These are phyloP conservation scores for Sphagnurus paluster DNA, from an alignment of 1,284 basidiomycete species.

Conservation along the genomic window DNA sequence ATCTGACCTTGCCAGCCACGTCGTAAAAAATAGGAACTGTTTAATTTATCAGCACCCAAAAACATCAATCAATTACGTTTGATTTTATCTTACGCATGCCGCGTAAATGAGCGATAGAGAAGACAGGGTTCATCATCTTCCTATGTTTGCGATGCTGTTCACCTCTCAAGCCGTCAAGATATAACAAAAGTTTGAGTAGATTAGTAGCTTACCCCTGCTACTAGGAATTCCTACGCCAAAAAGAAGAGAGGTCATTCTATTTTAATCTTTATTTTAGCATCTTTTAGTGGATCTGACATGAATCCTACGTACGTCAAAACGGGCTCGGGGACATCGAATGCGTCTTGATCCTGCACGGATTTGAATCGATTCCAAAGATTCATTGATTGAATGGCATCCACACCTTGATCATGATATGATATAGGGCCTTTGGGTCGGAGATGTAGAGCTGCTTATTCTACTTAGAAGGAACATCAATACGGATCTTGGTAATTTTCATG, in stretches of 20 bases:
- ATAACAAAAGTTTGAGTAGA: too few relatives aligned
- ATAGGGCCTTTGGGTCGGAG: conserved; percentile 34
- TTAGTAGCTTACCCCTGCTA: conserved; percentile 28
- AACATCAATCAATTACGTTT: too few relatives aligned
- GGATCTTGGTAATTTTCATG: neutral
- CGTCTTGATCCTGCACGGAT: conserved; percentile 15
- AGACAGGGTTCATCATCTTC: conserved; percentile 48
- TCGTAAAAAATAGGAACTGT: conserved; percentile 36
- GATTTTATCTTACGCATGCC: conserved; percentile 27
- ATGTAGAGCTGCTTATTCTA: conserved; percentile 30
- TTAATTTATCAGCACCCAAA: neutral
- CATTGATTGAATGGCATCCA: too few relatives aligned
- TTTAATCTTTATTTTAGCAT: neutral
- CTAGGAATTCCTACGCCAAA: conserved; percentile 40
- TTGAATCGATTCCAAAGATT: too few relatives aligned
- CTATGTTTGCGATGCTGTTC: conserved; percentile 43
- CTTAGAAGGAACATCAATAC: neutral
- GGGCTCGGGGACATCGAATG: conserved; percentile 31
- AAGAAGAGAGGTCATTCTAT: conserved; percentile 29
- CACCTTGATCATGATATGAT: conserved; percentile 38
- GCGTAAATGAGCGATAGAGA: conserved; percentile 44
- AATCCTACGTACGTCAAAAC: conserved; percentile 37
- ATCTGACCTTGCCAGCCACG: conserved; percentile 31
- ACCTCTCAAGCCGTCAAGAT: conserved; percentile 25
- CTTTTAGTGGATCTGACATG: too few relatives aligned